phyloP scores from a whole-genome alignment of 164 flowering plant species.

The Sedum album region DNA sequence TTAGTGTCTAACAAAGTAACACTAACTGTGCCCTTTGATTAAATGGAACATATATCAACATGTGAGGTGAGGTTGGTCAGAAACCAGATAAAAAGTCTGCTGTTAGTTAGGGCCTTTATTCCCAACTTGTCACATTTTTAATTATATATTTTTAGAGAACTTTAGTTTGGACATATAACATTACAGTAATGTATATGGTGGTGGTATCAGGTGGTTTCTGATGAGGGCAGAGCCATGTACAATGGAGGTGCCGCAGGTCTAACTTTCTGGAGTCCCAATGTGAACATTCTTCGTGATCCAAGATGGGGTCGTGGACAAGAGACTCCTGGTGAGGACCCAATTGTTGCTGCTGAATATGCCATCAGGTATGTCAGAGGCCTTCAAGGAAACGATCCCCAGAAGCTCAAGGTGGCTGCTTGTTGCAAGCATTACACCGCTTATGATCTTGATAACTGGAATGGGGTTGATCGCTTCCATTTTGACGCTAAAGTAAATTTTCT shows the following conservation, averaged over 20 bases:
- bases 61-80: too few species aligned
- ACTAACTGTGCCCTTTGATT: too few species aligned
- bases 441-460: constrained; percentile 90
- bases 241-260: constrained; percentile 74
- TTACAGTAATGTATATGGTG: neutral
- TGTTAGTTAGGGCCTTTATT: too few species aligned
- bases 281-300: constrained; percentile 81
- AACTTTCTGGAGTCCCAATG: constrained; percentile 92
- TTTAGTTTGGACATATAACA: too few species aligned
- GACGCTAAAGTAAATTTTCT: constrained; percentile 54
- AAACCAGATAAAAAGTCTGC: too few species aligned
- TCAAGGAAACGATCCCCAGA: constrained; percentile 50
- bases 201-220: constrained; percentile 66
- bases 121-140: too few species aligned
- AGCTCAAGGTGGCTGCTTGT: constrained; percentile 83
- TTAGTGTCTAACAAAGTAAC: too few species aligned
- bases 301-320: constrained; percentile 99
- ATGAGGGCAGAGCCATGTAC: constrained; percentile 92
- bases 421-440: constrained; percentile 95
- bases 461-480: constrained; percentile 82
- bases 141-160: too few species aligned
- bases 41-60: too few species aligned
- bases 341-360: constrained; percentile 58
- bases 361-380: constrained; percentile 69
- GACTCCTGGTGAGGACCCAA: constrained; percentile 94